Evolutionary conservation across 257 asterid species (phyloP).

Genomic region (Ilex aquifolium): DNA sequence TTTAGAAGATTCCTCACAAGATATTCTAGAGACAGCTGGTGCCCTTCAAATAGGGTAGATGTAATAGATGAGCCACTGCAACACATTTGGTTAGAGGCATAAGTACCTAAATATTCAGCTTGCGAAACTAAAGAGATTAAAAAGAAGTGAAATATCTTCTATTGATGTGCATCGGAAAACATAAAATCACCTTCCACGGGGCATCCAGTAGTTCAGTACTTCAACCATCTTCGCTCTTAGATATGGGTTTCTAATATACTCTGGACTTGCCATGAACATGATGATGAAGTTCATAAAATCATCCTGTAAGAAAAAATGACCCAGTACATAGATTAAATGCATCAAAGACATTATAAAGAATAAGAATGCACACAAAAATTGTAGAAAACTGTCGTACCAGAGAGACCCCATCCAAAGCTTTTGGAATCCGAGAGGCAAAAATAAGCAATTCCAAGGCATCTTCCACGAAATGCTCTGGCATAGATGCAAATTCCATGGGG

Average conservation of each 20-base stretch:
- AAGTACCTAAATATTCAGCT: neutral
- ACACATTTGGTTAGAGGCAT: slow-evolving; percentile 11
- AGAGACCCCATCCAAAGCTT: slow-evolving; percentile 86
- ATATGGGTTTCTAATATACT: slow-evolving; percentile 89
- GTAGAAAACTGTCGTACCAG: slow-evolving; percentile 42
- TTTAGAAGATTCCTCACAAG: slow-evolving; percentile 87
- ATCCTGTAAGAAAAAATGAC: slow-evolving; percentile 43
- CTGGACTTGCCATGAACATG: slow-evolving; percentile 99
- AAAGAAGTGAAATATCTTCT: no score
- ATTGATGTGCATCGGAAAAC: neutral
- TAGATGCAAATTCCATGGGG: slow-evolving; percentile 83
- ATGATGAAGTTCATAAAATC: slow-evolving; percentile 97
- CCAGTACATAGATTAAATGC: neutral
- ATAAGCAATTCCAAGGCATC: slow-evolving; percentile 97
- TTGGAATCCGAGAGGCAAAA: slow-evolving; percentile 89
- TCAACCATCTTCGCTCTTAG: slow-evolving; percentile 98
- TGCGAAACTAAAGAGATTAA: no score
- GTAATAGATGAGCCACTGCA: slow-evolving; percentile 88
- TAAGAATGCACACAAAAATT: neutral
- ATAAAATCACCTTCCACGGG: slow-evolving; percentile 69
- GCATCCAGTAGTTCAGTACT: slow-evolving; percentile 98
- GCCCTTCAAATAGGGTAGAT: slow-evolving; percentile 84
- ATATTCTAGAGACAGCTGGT: slow-evolving; percentile 77
- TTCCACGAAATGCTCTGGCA: slow-evolving; percentile 98
- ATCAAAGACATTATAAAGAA: slow-evolving; percentile 8